Evolutionary conservation across 176 grass and related monocot genomes (phyloP).

Genomic region (Miscanthus lutarioriparius): DNA sequence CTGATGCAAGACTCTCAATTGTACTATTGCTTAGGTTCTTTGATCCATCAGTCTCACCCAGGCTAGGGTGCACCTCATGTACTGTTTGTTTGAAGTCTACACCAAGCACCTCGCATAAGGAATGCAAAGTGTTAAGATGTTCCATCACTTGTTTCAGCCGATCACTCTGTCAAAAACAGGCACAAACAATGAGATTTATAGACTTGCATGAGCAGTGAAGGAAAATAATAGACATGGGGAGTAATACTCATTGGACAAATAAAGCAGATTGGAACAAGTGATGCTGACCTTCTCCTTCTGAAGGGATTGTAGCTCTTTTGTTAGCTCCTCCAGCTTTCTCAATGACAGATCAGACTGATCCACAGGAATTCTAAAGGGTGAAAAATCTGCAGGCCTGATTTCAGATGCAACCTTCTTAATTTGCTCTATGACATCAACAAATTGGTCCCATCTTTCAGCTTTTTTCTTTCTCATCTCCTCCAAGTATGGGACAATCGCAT

Average conservation of each 20-base stretch:
- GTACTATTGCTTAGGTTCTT: conserved; percentile 77
- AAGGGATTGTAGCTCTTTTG: conserved; percentile 66
- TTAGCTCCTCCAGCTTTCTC: conserved; percentile 84
- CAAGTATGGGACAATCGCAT: conserved; percentile 57
- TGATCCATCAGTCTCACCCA: conserved; percentile 67
- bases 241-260: conserved; percentile 13
- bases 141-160: conserved; percentile 75
- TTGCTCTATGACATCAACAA: conserved; percentile 73
- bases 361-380: conserved; percentile 55
- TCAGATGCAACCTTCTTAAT: conserved; percentile 75
- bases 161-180: conserved; percentile 61
- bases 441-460: conserved; percentile 74
- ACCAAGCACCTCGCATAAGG: conserved; percentile 72
- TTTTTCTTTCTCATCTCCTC: conserved; percentile 85
- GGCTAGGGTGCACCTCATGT: conserved; percentile 71
- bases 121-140: conserved; percentile 64
- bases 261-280: conserved; percentile 13
- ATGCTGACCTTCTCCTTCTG: conserved; percentile 85
- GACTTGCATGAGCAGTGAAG: not conserved
- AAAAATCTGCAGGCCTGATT: conserved; percentile 57
- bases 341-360: conserved; percentile 78
- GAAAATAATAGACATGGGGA: not conserved
- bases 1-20: conserved; percentile 55
- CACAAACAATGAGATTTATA: conserved; percentile 22
- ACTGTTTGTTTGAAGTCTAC: conserved; percentile 74